Conservation (phyloP, 371 early-diverging fungal genomes). For the Mortierella sp. region DNA sequence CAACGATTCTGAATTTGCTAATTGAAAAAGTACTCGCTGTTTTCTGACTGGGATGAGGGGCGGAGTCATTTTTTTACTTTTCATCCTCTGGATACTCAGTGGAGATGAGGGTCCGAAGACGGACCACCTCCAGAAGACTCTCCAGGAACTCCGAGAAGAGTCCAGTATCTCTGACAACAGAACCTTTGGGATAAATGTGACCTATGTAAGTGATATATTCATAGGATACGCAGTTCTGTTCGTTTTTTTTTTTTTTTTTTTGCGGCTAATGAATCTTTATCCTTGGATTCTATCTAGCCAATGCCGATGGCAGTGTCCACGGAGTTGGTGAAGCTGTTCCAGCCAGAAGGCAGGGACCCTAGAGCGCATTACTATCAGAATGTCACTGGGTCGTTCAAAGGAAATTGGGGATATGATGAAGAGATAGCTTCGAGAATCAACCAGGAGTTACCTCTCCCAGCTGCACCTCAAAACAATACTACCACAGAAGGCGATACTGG, state of each 20-base stretch:
- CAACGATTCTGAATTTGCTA: not conserved
- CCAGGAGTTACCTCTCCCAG: constrained; percentile 42
- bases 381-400: constrained; percentile 74
- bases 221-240: not conserved
- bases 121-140: constrained; percentile 25
- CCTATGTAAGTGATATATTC: constrained; percentile 59
- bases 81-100: constrained; percentile 49
- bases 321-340: constrained; percentile 55
- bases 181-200: constrained; percentile 65
- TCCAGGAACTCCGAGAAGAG: constrained; percentile 59
- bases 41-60: constrained; percentile 27
- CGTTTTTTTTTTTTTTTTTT: not conserved
- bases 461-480: constrained; percentile 44
- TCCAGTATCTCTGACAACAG: constrained; percentile 60
- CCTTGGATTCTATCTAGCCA: constrained; percentile 54
- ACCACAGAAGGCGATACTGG: constrained; percentile 1
- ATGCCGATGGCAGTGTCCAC: constrained; percentile 54
- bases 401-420: constrained; percentile 44
- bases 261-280: too few relatives aligned
- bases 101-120: constrained; percentile 30
- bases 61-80: constrained; percentile 33
- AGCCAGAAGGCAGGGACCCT: constrained; percentile 41
- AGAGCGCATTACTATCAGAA: constrained; percentile 69
- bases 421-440: constrained; percentile 16
- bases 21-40: not conserved